Conservation (phyloP, 1,139 yeast species). For the Kodamaea anthophila region DNA sequence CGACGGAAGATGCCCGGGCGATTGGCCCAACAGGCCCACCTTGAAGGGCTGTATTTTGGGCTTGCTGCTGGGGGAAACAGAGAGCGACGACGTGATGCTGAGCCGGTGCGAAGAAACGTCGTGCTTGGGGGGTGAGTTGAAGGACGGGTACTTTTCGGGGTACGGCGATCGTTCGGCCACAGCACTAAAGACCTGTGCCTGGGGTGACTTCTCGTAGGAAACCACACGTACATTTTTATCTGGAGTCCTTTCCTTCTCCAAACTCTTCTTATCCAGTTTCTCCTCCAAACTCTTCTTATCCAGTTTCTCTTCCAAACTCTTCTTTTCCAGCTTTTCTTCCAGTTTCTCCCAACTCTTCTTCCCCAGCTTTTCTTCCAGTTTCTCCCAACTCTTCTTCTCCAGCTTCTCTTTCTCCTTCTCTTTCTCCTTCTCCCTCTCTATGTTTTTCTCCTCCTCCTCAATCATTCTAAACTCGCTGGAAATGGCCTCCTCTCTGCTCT, state of each 20-base stretch:
- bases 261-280: not conserved
- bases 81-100: conserved; percentile 3
- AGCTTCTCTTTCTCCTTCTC: not conserved
- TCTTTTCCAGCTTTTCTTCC: not conserved
- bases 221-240: too few relatives aligned
- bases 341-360: not conserved
- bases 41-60: conserved; percentile 53
- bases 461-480: conserved; percentile 52
- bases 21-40: conserved; percentile 16
- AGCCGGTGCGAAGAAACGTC: not conserved
- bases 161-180: not conserved
- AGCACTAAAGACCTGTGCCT: too few relatives aligned
- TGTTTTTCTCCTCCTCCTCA: conserved; percentile 2
- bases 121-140: not conserved
- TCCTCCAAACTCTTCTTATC: not conserved
- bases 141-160: not conserved
- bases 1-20: conserved; percentile 3
- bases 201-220: not conserved
- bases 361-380: not conserved
- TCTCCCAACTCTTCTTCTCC: not conserved
- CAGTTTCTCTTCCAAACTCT: conserved; percentile 4
- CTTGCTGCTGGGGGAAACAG: conserved; percentile 3
- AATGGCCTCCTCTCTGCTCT: conserved; percentile 43
- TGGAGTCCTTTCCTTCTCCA: not conserved
- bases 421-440: conserved; percentile 1